Conservation (phyloP, 805 yeast species). For the Cyberlindnera americana region DNA sequence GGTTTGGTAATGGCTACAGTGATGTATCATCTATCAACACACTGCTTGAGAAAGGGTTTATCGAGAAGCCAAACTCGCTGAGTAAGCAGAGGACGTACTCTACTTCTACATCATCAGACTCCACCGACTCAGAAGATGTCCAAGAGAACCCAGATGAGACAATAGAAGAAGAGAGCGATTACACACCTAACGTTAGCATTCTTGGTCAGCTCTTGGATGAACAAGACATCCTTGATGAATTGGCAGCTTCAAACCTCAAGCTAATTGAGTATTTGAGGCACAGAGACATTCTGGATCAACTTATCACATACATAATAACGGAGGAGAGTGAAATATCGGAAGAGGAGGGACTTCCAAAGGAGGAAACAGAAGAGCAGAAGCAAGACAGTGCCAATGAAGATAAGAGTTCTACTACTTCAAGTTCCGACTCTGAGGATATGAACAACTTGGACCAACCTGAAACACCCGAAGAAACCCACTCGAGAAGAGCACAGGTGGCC, state of each 20-base stretch:
- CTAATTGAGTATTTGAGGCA: conserved; percentile 76
- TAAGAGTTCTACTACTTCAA: conserved; percentile 28
- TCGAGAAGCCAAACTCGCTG: conserved; percentile 42
- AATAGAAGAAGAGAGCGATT: conserved; percentile 32
- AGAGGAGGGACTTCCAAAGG: too few relatives aligned
- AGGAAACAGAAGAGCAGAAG: too few relatives aligned
- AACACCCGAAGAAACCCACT: conserved; percentile 35
- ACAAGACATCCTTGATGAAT: conserved; percentile 68
- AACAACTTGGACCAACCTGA: conserved; percentile 30
- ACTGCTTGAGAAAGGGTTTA: conserved; percentile 36
- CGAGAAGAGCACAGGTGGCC: conserved; percentile 60
- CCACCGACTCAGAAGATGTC: conserved; percentile 19
- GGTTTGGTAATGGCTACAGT: conserved; percentile 54
- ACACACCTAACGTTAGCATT: conserved; percentile 38
- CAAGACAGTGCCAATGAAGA: conserved; percentile 11
- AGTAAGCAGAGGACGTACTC: conserved; percentile 20
- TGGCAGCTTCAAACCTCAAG: conserved; percentile 67
- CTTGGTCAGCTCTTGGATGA: conserved; percentile 68
- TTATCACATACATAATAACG: conserved; percentile 61
- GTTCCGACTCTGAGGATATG: conserved; percentile 28
- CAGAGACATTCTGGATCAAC: conserved; percentile 64
- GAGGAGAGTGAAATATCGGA: too few relatives aligned
- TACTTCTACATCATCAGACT: conserved; percentile 12
- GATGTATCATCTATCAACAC: conserved; percentile 53
- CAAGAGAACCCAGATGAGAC: conserved; percentile 25